A percentile compares a stretch with the other conserved stretches of the same genome.
phyloP scores from a whole-genome alignment of 1,284 basidiomycete genomes.

The Ganoderma boninense region DNA sequence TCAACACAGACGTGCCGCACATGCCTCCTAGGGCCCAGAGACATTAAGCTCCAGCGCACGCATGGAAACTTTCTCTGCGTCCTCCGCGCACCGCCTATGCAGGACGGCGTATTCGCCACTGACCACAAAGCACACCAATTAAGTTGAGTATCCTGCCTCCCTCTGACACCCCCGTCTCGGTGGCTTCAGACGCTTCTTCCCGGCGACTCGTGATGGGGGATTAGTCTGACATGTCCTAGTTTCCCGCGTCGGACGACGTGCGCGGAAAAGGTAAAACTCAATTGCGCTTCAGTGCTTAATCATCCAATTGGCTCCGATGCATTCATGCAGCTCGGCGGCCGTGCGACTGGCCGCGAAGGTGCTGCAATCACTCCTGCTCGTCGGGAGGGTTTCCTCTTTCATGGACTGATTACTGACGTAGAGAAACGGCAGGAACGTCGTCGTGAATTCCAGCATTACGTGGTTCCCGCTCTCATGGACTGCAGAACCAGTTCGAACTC shows the following conservation, averaged over 20 bases:
- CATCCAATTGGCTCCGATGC: neutral
- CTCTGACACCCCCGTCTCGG: neutral
- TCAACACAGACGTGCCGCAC: neutral
- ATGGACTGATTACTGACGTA: neutral
- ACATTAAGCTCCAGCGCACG: constrained; percentile 1
- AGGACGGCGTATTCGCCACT: neutral
- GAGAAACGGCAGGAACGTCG: neutral
- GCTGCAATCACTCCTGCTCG: neutral
- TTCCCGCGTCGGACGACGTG: constrained; percentile 2
- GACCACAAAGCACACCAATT: neutral
- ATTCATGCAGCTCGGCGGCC: neutral
- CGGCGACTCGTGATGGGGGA: neutral
- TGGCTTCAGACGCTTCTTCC: constrained; percentile 5
- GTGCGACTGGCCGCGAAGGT: neutral
- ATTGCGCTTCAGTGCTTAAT: constrained; percentile 1
- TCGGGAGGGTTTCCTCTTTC: neutral
- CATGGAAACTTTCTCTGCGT: neutral
- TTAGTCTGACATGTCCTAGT: neutral
- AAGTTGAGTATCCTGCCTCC: neutral
- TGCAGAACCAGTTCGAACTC: neutral
- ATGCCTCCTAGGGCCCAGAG: neutral
- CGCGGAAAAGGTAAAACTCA: constrained; percentile 8
- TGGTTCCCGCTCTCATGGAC: neutral
- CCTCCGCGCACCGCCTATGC: neutral
- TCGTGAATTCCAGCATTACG: neutral